A percentile compares a stretch with the other conserved stretches of the same genome.
phyloP scores from a whole-genome alignment of 768 basidiomycete genomes.

The Termitomyces sp. region DNA sequence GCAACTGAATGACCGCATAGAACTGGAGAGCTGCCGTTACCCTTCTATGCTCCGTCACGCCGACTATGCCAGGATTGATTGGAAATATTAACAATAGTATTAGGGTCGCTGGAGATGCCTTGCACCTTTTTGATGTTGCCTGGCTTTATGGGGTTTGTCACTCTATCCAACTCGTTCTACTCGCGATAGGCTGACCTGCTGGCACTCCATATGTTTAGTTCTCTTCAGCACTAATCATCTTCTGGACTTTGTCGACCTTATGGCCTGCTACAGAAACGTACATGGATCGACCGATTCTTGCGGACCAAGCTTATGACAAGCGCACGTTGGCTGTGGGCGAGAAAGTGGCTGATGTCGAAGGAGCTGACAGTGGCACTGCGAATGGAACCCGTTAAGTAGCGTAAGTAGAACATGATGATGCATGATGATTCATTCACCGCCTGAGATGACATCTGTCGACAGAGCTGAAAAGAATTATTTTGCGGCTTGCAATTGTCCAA shows the following conservation, averaged over 20 bases:
- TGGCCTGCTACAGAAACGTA: not conserved
- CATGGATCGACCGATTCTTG: not conserved
- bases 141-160: conserved; percentile 24
- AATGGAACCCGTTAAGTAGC: not conserved
- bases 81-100: conserved; percentile 64
- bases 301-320: not conserved
- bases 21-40: conserved; percentile 68
- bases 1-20: conserved; percentile 23
- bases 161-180: too few species aligned
- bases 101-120: conserved; percentile 40
- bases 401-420: not conserved
- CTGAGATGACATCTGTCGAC: too few species aligned
- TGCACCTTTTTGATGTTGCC: conserved; percentile 24
- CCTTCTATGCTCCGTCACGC: conserved; percentile 60
- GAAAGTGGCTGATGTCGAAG: not conserved
- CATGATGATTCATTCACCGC: too few species aligned
- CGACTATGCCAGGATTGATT: conserved; percentile 75
- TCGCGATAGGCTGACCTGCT: too few species aligned
- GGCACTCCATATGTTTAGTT: not conserved
- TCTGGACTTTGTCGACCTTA: not conserved
- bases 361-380: not conserved
- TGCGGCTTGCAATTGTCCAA: too few species aligned
- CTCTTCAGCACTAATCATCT: not conserved
- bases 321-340: not conserved
- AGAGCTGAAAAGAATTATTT: too few species aligned